Base-by-base conservation (phyloP, 306 rosid species). In the Fragaria nilgerrensis region DNA sequence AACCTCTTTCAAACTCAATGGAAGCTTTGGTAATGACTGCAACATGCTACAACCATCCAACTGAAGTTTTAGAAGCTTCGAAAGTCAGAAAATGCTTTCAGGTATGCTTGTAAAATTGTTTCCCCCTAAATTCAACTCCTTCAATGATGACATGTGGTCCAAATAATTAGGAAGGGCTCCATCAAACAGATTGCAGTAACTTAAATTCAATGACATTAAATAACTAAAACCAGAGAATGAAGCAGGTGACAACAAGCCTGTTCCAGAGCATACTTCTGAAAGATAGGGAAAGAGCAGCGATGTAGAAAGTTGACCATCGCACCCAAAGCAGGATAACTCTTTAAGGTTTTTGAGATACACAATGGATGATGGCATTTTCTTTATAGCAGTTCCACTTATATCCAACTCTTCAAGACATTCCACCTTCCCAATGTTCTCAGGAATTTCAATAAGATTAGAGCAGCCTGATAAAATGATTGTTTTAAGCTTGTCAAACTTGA, bases 61-160 rank as follows among this genome's bases (percentile, higher is more conserved):
- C 8, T 5, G 15, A 27, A 78, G 77, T 10, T 5, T n/a, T 61
- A 13, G 16, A 34, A 71, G 77, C 22, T 63, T 34, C 43, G 34
- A 19, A 49, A 78, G 77, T 55, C 50, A 73, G 37, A 64, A 45
- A 29, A 72, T 45, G 47, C 32, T 61, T 20, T 71, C 20, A 25
- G 82, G 76, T 43, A 78, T 37, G 44, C 29, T 48, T 7, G 61
- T 49, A 45, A 72, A 78, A 22, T 59, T 29, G 77, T 78, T 78
- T 14, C 69, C 68, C 22, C 66, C 15, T 61, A 78, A 29, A 36
- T 22, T 63, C 23, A 78, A 36, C 15, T 16, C 20, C 32, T 47
- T 34, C 64, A 78, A 59, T 15, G 82, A 78, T 25, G 77, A 78
- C 25, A 78, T 9, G 49, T 29, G 36, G 52, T 76, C 55, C 45